These are phyloP conservation scores for Coemansia sp. DNA, from an alignment of 192 early-diverging fungal species.

Conservation along the genomic window DNA sequence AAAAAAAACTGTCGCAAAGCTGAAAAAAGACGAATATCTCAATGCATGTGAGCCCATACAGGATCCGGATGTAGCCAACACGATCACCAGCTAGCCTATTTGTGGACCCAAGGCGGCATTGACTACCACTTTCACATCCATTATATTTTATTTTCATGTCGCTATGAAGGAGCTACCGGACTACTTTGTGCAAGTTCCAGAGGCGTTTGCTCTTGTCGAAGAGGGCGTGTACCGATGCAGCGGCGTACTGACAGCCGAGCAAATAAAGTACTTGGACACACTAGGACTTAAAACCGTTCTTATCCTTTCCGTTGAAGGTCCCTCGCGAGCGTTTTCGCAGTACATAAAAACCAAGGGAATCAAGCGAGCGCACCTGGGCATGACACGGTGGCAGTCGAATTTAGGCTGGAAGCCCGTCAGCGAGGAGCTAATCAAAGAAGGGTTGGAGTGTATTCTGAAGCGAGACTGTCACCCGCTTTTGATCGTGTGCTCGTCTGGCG, in stretches of 20 bases:
- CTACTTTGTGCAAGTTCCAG: constrained; percentile 62
- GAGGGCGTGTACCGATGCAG: constrained; percentile 83
- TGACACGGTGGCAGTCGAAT: constrained; percentile 70
- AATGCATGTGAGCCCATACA: neutral
- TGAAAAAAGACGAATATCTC: no score
- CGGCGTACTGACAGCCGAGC: constrained; percentile 68
- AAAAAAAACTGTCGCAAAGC: no score
- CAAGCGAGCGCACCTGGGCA: constrained; percentile 67
- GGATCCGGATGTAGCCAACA: neutral
- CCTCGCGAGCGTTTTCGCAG: constrained; percentile 70
- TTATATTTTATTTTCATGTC: neutral
- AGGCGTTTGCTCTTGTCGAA: constrained; percentile 91
- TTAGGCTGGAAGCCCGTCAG: constrained; percentile 87
- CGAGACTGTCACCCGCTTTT: constrained; percentile 83
- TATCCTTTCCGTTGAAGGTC: constrained; percentile 81
- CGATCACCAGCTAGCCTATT: neutral
- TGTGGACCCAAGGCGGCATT: neutral
- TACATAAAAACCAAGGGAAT: constrained; percentile 76
- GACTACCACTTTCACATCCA: neutral
- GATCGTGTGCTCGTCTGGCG: constrained; percentile 90
- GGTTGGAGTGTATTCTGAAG: constrained; percentile 83
- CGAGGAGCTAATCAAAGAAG: constrained; percentile 97
- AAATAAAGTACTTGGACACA: constrained; percentile 82
- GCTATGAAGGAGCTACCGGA: constrained; percentile 50
- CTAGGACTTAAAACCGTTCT: constrained; percentile 79